phyloP scores from a whole-genome alignment of 2,329 filamentous ascomycete genomes.

The Sporothrix brasiliensis region DNA sequence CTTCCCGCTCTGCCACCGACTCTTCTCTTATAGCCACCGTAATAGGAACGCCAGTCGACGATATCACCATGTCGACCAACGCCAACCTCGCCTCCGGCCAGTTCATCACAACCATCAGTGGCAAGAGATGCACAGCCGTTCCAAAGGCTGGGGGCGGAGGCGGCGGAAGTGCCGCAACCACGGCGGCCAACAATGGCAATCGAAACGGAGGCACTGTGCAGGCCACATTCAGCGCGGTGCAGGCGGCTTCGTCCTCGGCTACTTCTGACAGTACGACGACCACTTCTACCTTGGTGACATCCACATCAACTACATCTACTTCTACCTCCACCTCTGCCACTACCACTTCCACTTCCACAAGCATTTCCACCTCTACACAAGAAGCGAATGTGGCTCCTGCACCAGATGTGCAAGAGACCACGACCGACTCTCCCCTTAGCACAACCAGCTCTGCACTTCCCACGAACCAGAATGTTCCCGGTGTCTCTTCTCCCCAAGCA shows the following conservation, averaged over 20 bases:
- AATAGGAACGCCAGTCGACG: not conserved
- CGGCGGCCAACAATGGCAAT: slow-evolving; percentile 31
- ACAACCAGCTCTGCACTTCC: slow-evolving; percentile 6
- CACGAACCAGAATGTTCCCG: not conserved
- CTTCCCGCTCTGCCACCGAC: not conserved
- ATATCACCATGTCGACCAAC: slow-evolving; percentile 47
- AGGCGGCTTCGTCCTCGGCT: slow-evolving; percentile 20
- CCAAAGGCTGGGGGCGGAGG: slow-evolving; percentile 43
- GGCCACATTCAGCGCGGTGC: slow-evolving; percentile 15
- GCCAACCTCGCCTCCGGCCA: slow-evolving; percentile 51
- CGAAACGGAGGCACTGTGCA: slow-evolving; percentile 30
- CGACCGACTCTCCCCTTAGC: slow-evolving; percentile 26
- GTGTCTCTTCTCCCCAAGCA: slow-evolving; percentile 12
- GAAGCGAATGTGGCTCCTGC: slow-evolving; percentile 29
- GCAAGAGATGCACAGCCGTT: slow-evolving; percentile 58
- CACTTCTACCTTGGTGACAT: slow-evolving; percentile 36
- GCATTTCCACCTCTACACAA: slow-evolving; percentile 14
- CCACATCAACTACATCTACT: slow-evolving; percentile 34
- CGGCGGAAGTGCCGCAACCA: slow-evolving; percentile 32
- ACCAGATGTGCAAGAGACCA: slow-evolving; percentile 29
- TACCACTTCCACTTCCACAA: slow-evolving; percentile 21
- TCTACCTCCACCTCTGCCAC: slow-evolving; percentile 34
- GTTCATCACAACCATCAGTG: slow-evolving; percentile 54
- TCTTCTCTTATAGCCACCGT: not conserved
- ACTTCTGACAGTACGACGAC: slow-evolving; percentile 45